phyloP scores from a whole-genome alignment of 2,329 filamentous ascomycete genomes.

The Hymenoscyphus occultus region DNA sequence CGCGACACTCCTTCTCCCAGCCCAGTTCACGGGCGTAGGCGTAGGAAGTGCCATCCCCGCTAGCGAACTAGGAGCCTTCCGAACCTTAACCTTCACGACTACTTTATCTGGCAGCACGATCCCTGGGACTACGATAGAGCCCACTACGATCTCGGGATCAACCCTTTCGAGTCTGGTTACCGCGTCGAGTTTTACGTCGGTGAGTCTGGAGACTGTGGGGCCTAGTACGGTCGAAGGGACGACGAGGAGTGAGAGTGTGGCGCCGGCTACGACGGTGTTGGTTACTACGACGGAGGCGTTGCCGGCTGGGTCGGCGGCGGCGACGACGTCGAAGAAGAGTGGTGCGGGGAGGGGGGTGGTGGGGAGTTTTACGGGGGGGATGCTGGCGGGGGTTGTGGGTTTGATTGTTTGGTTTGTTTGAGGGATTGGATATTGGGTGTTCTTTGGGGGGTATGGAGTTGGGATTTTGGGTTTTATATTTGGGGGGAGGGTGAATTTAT shows the following conservation, averaged over 20 bases:
- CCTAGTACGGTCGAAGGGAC: conserved; percentile 12
- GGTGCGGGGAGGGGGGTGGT: neutral
- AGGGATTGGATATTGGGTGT: no score
- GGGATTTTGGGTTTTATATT: no score
- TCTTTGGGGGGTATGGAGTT: no score
- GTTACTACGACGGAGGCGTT: conserved; percentile 15
- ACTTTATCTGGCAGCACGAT: conserved; percentile 21
- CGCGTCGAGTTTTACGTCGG: neutral
- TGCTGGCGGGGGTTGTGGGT: neutral
- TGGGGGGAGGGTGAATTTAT: no score
- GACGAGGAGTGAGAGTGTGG: neutral
- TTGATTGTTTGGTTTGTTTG: neutral
- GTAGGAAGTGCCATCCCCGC: conserved; percentile 46
- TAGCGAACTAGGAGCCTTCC: conserved; percentile 40
- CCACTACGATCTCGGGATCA: conserved; percentile 13
- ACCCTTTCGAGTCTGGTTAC: no score
- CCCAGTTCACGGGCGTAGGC: conserved; percentile 45
- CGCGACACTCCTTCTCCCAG: conserved; percentile 43
- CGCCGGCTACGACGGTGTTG: neutral
- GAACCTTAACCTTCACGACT: conserved; percentile 35
- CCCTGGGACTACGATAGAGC: conserved; percentile 26
- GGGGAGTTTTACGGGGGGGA: neutral
- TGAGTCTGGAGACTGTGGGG: conserved; percentile 4
- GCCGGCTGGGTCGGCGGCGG: neutral
- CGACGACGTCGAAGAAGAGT: conserved; percentile 6